phyloP scores from a whole-genome alignment of 345 rosid genomes.

The Salix udensis region DNA sequence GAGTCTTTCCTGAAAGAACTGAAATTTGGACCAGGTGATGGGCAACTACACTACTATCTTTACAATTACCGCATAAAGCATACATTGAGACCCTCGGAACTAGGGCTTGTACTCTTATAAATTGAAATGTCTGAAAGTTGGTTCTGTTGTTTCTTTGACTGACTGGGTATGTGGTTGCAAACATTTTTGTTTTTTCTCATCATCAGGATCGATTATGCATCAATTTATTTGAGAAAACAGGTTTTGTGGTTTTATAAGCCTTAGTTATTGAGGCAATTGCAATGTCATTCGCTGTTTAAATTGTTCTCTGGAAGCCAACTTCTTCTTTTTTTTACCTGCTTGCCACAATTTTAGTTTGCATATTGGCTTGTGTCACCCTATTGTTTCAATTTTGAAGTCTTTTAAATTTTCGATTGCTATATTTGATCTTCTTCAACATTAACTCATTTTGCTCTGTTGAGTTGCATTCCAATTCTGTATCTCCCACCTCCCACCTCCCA shows the following conservation, averaged over 20 bases:
- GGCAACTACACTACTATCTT: slow-evolving; percentile 89
- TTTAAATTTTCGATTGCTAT: background rate
- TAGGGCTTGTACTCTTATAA: slow-evolving; percentile 85
- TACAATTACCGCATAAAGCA: slow-evolving; percentile 65
- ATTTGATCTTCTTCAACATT: background rate
- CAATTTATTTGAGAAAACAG: slow-evolving; percentile 7
- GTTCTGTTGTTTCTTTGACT: slow-evolving; percentile 8
- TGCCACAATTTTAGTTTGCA: background rate
- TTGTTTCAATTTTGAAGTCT: background rate
- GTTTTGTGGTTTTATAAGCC: background rate
- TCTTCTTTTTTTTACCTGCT: background rate
- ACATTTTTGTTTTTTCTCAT: background rate
- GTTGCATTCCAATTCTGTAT: background rate
- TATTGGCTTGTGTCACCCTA: background rate
- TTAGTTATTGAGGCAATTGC: slow-evolving; percentile 6
- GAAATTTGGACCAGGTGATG: slow-evolving; percentile 93
- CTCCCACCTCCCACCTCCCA: background rate
- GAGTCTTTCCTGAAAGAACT: slow-evolving; percentile 82
- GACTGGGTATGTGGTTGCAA: slow-evolving; percentile 5
- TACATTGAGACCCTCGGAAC: slow-evolving; percentile 64
- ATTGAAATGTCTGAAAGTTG: slow-evolving; percentile 1
- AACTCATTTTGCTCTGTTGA: background rate
- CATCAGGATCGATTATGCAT: slow-evolving; percentile 4
- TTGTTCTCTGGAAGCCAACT: slow-evolving; percentile 8
- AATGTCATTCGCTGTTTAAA: background rate